Percentiles rank a stretch among this genome's conserved stretches.
Conservation (phyloP, 2,329 filamentous ascomycete species). For the Fusarium chuoi region DNA sequence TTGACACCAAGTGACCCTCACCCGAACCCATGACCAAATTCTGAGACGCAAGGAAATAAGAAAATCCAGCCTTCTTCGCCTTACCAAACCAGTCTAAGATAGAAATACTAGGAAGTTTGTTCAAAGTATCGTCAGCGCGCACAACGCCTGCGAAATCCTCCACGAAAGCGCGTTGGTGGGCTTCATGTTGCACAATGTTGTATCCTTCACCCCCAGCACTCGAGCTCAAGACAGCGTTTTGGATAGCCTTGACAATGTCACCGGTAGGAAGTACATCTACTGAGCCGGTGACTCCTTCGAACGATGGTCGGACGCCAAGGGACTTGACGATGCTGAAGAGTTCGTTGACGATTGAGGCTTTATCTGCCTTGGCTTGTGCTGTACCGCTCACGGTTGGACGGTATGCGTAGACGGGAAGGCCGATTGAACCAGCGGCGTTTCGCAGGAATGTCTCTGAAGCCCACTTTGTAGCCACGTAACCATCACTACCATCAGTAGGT, state of each 20-base stretch:
- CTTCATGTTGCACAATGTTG: background rate
- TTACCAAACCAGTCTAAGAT: background rate
- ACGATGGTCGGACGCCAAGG: background rate
- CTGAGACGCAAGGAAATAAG: background rate
- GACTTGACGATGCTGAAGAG: background rate
- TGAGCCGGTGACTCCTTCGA: background rate
- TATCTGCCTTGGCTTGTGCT: accelerated
- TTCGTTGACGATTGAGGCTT: background rate
- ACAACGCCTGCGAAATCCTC: background rate
- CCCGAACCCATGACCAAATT: background rate
- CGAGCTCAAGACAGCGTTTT: accelerated
- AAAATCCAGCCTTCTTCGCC: background rate
- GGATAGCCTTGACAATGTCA: background rate
- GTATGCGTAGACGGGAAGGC: background rate
- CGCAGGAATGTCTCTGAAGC: background rate
- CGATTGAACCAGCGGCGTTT: background rate
- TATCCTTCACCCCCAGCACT: background rate
- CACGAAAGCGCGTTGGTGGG: background rate
- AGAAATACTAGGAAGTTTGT: background rate
- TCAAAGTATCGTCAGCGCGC: background rate
- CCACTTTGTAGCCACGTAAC: background rate
- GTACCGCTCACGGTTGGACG: background rate
- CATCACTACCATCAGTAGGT: background rate
- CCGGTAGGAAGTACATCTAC: background rate
- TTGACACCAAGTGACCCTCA: background rate